Evolutionary conservation across 1,284 basidiomycete species (phyloP).

Genomic region (Ganoderma lingzhi): DNA sequence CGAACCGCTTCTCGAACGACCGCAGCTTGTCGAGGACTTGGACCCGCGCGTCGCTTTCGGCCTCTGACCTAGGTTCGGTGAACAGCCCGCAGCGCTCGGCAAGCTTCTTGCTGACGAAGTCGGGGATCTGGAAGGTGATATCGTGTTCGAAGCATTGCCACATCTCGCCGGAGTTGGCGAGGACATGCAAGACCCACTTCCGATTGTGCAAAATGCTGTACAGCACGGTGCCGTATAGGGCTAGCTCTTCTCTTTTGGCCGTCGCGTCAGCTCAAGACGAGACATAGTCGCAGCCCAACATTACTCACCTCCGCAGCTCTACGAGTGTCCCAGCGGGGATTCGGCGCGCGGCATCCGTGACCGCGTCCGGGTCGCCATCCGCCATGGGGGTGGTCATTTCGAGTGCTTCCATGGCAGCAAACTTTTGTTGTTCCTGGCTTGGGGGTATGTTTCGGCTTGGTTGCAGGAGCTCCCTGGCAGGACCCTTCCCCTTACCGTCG

Average conservation of each 20-base stretch:
- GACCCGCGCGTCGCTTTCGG: constrained; percentile 63
- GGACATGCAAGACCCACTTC: constrained; percentile 46
- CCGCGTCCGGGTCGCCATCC: constrained; percentile 10
- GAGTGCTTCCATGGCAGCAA: constrained; percentile 11
- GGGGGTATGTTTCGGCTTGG: neutral
- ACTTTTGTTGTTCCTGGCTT: constrained; percentile 23
- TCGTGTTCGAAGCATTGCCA: constrained; percentile 56
- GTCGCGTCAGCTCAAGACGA: neutral
- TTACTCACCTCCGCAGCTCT: constrained; percentile 64
- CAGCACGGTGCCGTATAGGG: constrained; percentile 25
- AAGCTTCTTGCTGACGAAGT: constrained; percentile 56
- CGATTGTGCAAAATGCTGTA: constrained; percentile 38
- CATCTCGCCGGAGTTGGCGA: constrained; percentile 60
- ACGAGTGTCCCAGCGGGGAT: constrained; percentile 60
- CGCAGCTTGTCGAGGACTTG: constrained; percentile 62
- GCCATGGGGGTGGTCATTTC: neutral
- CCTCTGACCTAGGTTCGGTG: constrained; percentile 36
- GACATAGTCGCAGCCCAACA: neutral
- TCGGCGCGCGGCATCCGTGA: constrained; percentile 4
- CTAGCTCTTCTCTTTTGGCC: constrained; percentile 13
- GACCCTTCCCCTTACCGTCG: constrained; percentile 6
- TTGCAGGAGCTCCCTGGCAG: neutral
- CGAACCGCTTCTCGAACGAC: constrained; percentile 54
- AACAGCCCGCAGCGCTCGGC: constrained; percentile 55
- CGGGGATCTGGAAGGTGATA: constrained; percentile 65